Evolutionary conservation across 169 alveolate genomes (phyloP).

Genomic region (Plasmodium fragile): DNA sequence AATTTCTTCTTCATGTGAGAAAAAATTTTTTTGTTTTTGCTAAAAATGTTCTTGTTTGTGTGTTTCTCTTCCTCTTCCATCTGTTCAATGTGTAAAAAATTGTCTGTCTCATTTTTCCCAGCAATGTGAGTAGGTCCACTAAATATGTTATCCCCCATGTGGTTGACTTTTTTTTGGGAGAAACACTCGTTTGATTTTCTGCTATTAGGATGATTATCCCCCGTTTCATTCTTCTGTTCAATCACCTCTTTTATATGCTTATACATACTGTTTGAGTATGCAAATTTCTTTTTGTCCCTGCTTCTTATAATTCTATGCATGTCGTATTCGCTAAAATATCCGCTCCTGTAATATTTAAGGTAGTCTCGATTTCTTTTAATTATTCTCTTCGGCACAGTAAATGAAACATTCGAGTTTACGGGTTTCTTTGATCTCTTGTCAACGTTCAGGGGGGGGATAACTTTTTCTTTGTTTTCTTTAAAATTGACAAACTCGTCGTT

Average conservation of each 20-base stretch:
- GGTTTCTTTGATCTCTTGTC: neutral
- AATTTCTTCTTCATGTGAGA: conserved; percentile 51
- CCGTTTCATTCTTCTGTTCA: neutral
- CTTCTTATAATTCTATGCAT: neutral
- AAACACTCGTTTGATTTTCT: neutral
- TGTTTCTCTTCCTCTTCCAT: neutral
- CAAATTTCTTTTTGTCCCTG: neutral
- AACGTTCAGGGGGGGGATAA: neutral
- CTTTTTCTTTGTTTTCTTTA: conserved; percentile 6
- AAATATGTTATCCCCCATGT: neutral
- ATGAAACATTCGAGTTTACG: conserved; percentile 26
- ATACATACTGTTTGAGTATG: neutral
- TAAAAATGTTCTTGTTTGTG: neutral
- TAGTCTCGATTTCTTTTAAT: conserved; percentile 3
- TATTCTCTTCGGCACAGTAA: neutral
- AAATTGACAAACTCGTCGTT: neutral
- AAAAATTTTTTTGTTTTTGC: conserved; percentile 26
- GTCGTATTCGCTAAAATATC: conserved; percentile 60
- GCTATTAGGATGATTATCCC: neutral
- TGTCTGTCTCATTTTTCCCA: neutral
- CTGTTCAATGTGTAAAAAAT: neutral
- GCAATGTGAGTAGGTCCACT: neutral
- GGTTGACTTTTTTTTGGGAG: conserved; percentile 8
- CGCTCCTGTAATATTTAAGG: neutral
- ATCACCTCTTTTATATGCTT: neutral